These are phyloP conservation scores for Patellifolia procumbens DNA, from an alignment of 179 eudicot genomes.

Conservation along the genomic window DNA sequence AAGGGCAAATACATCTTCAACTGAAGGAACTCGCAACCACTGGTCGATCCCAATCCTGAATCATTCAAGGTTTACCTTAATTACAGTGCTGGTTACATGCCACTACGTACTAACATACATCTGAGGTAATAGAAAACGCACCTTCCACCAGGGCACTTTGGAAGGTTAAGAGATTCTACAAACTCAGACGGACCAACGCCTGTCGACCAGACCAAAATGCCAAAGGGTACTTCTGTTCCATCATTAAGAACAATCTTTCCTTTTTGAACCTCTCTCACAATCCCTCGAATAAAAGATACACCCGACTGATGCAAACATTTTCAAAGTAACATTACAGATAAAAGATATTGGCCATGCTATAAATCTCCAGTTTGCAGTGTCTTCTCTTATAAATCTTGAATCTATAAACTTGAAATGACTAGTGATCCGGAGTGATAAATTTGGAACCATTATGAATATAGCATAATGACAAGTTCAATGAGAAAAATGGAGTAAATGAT, in stretches of 20 bases:
- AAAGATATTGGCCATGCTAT: no score
- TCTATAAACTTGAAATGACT: no score
- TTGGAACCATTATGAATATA: background rate
- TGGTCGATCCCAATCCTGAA: slow-evolving; percentile 81
- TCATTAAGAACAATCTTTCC: slow-evolving; percentile 72
- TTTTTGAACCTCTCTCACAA: slow-evolving; percentile 78
- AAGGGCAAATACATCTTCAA: slow-evolving; percentile 80
- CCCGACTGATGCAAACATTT: slow-evolving; percentile 49
- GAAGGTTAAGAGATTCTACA: slow-evolving; percentile 60
- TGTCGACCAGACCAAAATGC: slow-evolving; percentile 88
- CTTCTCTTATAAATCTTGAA: no score
- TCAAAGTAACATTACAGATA: background rate
- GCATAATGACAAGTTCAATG: background rate
- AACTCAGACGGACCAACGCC: slow-evolving; percentile 92
- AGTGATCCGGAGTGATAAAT: background rate
- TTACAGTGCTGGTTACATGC: background rate
- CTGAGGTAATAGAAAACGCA: slow-evolving; percentile 15
- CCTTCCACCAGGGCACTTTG: slow-evolving; percentile 92
- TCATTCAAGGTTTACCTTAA: background rate
- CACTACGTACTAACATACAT: background rate
- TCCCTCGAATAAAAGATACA: slow-evolving; percentile 71
- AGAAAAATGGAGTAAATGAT: background rate
- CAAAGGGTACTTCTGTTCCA: slow-evolving; percentile 85
- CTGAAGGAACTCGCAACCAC: slow-evolving; percentile 72
- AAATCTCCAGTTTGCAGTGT: no score